phyloP scores from a whole-genome alignment of 2,329 filamentous ascomycete species.

The Paraphaeosphaeria sporulosa region DNA sequence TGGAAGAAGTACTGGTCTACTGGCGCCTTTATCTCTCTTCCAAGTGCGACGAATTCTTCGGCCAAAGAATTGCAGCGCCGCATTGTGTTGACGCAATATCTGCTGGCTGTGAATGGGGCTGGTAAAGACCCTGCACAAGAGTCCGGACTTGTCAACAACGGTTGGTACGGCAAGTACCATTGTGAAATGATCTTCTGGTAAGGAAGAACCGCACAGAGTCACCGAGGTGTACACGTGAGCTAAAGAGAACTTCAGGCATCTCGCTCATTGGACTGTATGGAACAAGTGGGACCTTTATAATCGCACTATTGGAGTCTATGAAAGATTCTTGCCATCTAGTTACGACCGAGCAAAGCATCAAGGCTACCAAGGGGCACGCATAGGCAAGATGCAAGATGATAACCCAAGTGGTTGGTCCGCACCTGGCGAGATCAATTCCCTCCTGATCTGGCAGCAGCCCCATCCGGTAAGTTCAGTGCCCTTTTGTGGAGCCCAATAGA shows the following conservation, averaged over 20 bases:
- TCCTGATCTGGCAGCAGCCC: conserved; percentile 70
- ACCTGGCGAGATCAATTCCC: conserved; percentile 67
- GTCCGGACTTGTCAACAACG: conserved; percentile 60
- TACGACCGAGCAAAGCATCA: conserved; percentile 46
- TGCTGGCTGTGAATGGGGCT: conserved; percentile 61
- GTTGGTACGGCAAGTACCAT: conserved; percentile 66
- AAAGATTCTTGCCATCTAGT: conserved; percentile 53
- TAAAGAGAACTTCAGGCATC: conserved; percentile 46
- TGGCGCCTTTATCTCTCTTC: conserved; percentile 62
- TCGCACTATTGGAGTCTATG: conserved; percentile 59
- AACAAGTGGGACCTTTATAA: conserved; percentile 55
- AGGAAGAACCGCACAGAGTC: not conserved
- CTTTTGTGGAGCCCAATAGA: not conserved
- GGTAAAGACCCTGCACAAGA: conserved; percentile 59
- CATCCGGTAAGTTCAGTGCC: conserved; percentile 49
- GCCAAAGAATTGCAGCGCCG: conserved; percentile 62
- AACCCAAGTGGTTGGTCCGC: conserved; percentile 60
- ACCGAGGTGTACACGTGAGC: not conserved
- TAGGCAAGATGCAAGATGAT: conserved; percentile 64
- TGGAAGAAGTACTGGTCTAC: conserved; percentile 61
- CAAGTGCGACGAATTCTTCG: conserved; percentile 46
- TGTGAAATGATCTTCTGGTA: conserved; percentile 62
- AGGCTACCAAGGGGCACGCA: conserved; percentile 55
- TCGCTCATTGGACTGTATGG: conserved; percentile 61
- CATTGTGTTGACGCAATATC: conserved; percentile 62